These are phyloP conservation scores for Ophiostoma quercus DNA, from an alignment of 2,329 filamentous ascomycete genomes.

Conservation along the genomic window DNA sequence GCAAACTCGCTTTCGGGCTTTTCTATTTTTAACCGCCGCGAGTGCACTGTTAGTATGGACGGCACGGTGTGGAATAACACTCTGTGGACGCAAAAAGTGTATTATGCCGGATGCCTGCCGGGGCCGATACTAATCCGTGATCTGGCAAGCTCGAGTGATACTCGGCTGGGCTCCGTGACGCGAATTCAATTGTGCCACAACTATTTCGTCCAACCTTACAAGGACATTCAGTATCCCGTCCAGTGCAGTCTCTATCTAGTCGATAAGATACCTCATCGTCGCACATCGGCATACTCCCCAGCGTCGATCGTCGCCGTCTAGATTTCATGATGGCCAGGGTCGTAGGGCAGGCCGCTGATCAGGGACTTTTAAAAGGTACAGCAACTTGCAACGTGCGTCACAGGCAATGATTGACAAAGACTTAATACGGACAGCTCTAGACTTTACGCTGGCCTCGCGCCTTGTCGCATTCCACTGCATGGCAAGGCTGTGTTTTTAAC, in stretches of 20 bases:
- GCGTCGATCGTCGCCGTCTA: neutral
- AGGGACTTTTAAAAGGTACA: neutral
- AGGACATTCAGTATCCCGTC: neutral
- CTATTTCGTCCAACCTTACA: neutral
- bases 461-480: neutral
- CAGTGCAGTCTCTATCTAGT: neutral
- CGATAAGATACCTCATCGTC: too few relatives aligned
- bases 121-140: neutral
- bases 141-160: neutral
- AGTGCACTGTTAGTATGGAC: neutral
- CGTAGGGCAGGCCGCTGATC: neutral
- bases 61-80: neutral
- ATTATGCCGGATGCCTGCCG: neutral
- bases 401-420: neutral
- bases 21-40: neutral
- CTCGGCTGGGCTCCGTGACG: neutral
- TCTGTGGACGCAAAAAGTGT: neutral
- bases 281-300: neutral
- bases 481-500: constrained; percentile 2
- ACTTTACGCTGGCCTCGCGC: neutral
- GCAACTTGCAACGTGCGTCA: neutral
- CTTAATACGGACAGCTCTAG: neutral
- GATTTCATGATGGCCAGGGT: neutral
- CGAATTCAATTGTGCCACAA: neutral
- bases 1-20: neutral